These are phyloP conservation scores for Ogataea salicorniae DNA, from an alignment of 805 yeast genomes.

Conservation along the genomic window DNA sequence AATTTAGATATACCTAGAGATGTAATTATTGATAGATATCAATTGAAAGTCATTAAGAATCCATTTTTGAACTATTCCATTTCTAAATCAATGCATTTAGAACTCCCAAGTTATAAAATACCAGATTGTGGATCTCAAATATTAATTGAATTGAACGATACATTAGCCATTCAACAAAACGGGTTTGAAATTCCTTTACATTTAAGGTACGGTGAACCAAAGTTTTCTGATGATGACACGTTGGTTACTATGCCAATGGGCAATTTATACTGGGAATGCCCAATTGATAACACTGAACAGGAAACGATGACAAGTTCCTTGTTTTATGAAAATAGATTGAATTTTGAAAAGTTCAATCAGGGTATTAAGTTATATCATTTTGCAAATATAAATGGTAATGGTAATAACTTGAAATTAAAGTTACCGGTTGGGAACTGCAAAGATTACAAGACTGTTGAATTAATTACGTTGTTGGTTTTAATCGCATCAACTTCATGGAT, in stretches of 20 bases:
- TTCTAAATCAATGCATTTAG: constrained; percentile 25
- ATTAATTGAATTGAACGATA: constrained; percentile 15
- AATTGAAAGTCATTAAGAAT: constrained; percentile 4
- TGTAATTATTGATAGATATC: constrained; percentile 26
- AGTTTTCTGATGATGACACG: constrained; percentile 1
- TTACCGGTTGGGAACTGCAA: constrained; percentile 15
- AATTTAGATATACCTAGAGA: constrained; percentile 22
- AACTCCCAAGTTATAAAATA: constrained; percentile 27
- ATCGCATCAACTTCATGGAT: constrained; percentile 8
- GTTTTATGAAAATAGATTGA: constrained; percentile 19
- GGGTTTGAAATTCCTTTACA: constrained; percentile 30
- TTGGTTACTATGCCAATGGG: constrained; percentile 16
- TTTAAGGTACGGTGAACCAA: constrained; percentile 27
- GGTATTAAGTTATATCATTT: constrained; percentile 13
- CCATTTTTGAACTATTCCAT: constrained; percentile 8
- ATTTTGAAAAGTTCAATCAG: constrained; percentile 12
- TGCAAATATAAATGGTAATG: constrained; percentile 3
- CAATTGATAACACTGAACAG: constrained; percentile 6
- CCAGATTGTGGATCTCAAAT: constrained; percentile 22
- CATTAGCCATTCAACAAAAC: constrained; percentile 3
- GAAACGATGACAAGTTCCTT: constrained; percentile 15
- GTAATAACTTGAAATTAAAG: no score
- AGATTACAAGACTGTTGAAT: constrained; percentile 11
- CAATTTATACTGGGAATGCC: constrained; percentile 26
- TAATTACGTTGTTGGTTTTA: constrained; percentile 10